Base-by-base conservation (phyloP, 768 basidiomycete genomes). In the Russula sp. region DNA sequence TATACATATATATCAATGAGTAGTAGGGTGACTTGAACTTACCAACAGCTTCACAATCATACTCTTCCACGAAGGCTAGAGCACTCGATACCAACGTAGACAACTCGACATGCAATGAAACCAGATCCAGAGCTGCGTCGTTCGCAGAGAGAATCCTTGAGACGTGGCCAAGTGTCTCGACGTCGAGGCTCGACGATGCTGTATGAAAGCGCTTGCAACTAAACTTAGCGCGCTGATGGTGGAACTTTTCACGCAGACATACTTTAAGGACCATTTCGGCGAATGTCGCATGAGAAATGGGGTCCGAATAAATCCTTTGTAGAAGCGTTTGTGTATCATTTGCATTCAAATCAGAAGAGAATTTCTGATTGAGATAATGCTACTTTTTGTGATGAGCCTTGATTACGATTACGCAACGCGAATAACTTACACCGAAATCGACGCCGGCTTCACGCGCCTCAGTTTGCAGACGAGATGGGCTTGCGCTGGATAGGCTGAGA, bases 21-120 rank as follows among this genome's bases (percentile, higher is more conserved):
- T 44, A n/a, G 3, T 5, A n/a, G 14, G 24, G n/a, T 36, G 16
- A 40, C 49, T 30, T 48, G 34, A 11, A 77, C 86, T 28, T 72
- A 88, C 90, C 90, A 36, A 92, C 86, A 24, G 84, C 87, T 71
- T 91, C 90, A 66, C 87, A 91, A 69, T 91, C 89, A 68, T 88
- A 91, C 48, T 84, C 81, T 61, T 89, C 83, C 49, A 91, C 75
- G 63, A 90, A 81, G 18, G 76, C 75, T 50, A 92, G 73, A 0
- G 84, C 83, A 66, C 84, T 79, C 30, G 82, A 84, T 34, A 90
- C 75, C n/a, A 93, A 71, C 59, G 86, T 84, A 13, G 80, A 78
- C n/a, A 90, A 75, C 62, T 79, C 83, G 22, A 82, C 74, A 71
- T 93, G 88, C 28, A 92, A 74, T 9, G 88, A 81, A 50, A 92